Percentiles rank a stretch among this genome's conserved stretches.
phyloP scores from a whole-genome alignment of 2,329 filamentous ascomycete species.

The Cladobotryum protrusum region DNA sequence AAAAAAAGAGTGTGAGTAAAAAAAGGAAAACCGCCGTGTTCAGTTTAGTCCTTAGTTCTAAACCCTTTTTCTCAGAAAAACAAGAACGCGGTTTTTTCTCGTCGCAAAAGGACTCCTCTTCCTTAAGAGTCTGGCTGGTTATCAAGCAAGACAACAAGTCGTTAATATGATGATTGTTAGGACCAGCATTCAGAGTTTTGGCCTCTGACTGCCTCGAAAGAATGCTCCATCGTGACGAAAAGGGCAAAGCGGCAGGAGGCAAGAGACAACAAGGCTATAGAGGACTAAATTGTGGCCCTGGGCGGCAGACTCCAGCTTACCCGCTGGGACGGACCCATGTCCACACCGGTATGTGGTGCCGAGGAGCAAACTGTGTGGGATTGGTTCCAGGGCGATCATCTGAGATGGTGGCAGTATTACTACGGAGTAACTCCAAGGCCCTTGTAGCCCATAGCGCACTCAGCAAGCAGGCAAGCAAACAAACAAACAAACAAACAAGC shows the following conservation, averaged over 20 bases:
- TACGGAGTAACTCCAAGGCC: too few species aligned
- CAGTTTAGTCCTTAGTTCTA: too few species aligned
- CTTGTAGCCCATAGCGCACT: too few species aligned
- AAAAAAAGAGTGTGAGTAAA: too few species aligned
- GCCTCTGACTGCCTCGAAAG: too few species aligned
- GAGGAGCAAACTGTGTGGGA: neutral
- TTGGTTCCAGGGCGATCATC: conserved; percentile 9
- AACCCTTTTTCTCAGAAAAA: neutral
- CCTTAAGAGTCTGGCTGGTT: conserved; percentile 8
- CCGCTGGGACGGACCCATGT: conserved; percentile 1
- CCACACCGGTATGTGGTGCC: conserved; percentile 11
- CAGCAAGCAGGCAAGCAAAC: too few species aligned
- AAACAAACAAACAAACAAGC: too few species aligned
- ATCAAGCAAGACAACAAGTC: conserved; percentile 4
- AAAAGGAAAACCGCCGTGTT: too few species aligned
- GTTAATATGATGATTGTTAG: neutral
- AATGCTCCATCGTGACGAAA: too few species aligned
- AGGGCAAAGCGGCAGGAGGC: conserved; percentile 1
- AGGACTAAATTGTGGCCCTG: conserved; percentile 18
- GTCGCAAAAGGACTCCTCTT: conserved; percentile 5
- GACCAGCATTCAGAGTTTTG: too few species aligned
- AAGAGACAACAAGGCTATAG: conserved; percentile 19
- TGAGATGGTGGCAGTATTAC: neutral
- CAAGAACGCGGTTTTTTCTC: neutral
- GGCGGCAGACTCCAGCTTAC: conserved; percentile 1